Conservation (phyloP, 2,329 filamentous ascomycete genomes). For the Penicillium sp. region DNA sequence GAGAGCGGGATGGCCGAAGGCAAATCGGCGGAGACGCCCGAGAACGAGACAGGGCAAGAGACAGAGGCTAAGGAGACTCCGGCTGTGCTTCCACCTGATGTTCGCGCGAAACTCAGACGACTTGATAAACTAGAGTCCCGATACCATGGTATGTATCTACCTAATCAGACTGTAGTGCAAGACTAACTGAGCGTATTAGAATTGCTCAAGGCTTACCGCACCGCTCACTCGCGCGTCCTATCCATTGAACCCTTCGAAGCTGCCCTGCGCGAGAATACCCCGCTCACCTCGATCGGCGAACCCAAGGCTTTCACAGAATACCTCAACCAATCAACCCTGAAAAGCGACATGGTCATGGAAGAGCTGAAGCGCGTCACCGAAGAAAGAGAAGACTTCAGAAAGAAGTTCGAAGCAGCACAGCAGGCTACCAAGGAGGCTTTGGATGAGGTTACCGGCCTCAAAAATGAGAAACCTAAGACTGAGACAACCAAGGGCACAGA, state of each 20-base stretch:
- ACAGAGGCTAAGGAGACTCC: slow-evolving; percentile 27
- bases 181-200: slow-evolving; percentile 55
- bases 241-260: slow-evolving; percentile 93
- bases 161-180: slow-evolving; percentile 1
- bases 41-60: slow-evolving; percentile 23
- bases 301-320: slow-evolving; percentile 85
- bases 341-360: slow-evolving; percentile 89
- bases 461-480: slow-evolving; percentile 32
- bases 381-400: slow-evolving; percentile 78
- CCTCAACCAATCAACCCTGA: slow-evolving; percentile 78
- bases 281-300: slow-evolving; percentile 82
- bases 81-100: slow-evolving; percentile 68
- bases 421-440: slow-evolving; percentile 61
- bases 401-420: slow-evolving; percentile 69
- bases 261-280: slow-evolving; percentile 86
- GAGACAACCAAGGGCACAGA: slow-evolving; percentile 15
- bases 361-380: slow-evolving; percentile 83
- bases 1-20: slow-evolving; percentile 26
- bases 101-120: slow-evolving; percentile 73
- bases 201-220: slow-evolving; percentile 83
- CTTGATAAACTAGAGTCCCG: slow-evolving; percentile 86
- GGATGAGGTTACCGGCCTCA: slow-evolving; percentile 63
- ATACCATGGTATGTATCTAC: slow-evolving; percentile 68
- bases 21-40: slow-evolving; percentile 20
- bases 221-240: slow-evolving; percentile 81